Evolutionary conservation across 164 flowering plant genomes (phyloP).

Genomic region (Cinnamomum chago): DNA sequence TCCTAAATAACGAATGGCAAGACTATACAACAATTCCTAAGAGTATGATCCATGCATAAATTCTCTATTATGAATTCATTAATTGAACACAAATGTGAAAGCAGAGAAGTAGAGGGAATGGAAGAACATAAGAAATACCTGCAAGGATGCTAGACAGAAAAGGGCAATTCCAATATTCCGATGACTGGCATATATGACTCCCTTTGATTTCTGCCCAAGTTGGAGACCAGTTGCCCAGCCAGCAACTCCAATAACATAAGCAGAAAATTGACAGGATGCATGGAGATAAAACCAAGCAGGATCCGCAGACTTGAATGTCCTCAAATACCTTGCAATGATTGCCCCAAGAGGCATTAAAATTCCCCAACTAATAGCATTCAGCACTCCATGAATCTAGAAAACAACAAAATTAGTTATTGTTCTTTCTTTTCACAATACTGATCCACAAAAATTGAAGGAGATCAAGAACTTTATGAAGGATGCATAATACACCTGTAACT

Average conservation of each 20-base stretch:
- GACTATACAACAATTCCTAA: neutral
- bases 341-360: constrained; percentile 62
- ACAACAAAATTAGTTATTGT: neutral
- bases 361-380: constrained; percentile 85
- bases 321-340: constrained; percentile 62
- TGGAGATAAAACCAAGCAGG: constrained; percentile 91
- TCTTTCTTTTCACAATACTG: too few relatives aligned
- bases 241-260: constrained; percentile 70
- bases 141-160: constrained; percentile 66
- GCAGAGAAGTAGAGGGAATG: neutral
- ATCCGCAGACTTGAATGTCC: constrained; percentile 49
- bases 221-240: constrained; percentile 82
- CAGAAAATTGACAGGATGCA: constrained; percentile 55
- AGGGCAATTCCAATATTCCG: constrained; percentile 73
- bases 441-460: neutral
- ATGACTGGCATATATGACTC: constrained; percentile 35
- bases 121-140: constrained; percentile 33
- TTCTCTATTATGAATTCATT: neutral
- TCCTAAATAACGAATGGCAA: neutral
- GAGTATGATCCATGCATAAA: neutral
- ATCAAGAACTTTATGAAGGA: too few relatives aligned
- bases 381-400: constrained; percentile 71
- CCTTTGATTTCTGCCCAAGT: constrained; percentile 64
- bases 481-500: too few relatives aligned
- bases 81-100: neutral